Evolutionary conservation across 1,284 basidiomycete species (phyloP), one percentile per base, ranked within the genome.

Genomic region (Marasmius tenuissimus): DNA sequence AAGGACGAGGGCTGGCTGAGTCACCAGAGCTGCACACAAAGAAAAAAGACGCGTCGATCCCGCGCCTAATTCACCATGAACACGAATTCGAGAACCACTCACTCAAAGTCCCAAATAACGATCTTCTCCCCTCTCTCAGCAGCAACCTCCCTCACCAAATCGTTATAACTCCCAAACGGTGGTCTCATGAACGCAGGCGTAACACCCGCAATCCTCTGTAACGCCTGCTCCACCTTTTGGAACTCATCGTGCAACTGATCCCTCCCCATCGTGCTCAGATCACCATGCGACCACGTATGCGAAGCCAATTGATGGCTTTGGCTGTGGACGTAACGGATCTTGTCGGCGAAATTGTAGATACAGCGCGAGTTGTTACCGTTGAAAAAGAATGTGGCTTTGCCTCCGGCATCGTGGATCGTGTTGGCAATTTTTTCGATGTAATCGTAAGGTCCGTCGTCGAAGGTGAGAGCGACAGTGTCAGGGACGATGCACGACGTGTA

Each of bases 221-320:
- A 73, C 0, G 85, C 85, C 59, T 75, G 77, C 78, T 58, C 22
- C 38, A 49, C 10, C 12, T 45, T 33, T 35, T 11, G 58, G 22
- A 22, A 49, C n/a, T 6, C n/a, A 51, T 38, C 18, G 34, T 18
- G 4, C 20, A 35, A 16, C 67, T 81, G 66, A 65, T 76, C 72
- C 69, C 75, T 73, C 33, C 69, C 69, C 40, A 85, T 71, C 1
- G 69, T 76, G 34, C 74, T 75, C 18, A 86, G 68, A 66, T 86
- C 75, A 18, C 73, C 67, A 68, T 86, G 85, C 6, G 73, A 72
- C 85, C 85, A 87, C 35, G 83, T 83, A 66, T 86, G 85, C 27
- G 81, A 82, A 4, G 75, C 84, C 45, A 87, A 67, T 55, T 83
- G 81, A 69, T 85, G 84, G 2, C 80, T 80, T 9, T 70, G 68